Base-by-base conservation (phyloP, 148 eudicot species). In the Camellia lanceoleosa region DNA sequence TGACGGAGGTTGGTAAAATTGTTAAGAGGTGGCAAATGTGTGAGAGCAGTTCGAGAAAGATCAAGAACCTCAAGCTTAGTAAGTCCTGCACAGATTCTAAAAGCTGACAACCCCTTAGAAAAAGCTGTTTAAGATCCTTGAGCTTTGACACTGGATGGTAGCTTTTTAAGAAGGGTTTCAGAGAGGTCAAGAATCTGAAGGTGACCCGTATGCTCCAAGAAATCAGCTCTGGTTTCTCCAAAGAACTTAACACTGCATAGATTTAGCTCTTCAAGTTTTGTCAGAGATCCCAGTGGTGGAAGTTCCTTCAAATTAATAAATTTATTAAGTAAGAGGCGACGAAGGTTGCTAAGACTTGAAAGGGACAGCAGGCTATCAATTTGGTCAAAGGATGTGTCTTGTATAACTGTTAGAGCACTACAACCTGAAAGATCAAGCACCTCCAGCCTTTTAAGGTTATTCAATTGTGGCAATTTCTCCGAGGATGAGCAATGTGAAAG, bases 101-200 rank as follows among this genome's bases (percentile, higher is more conserved):
- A 75, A 30, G 18, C 1, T 56, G n/a, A 67, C 89, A 84, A 61
- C 70, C 80, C 56, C 73, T 64, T 14, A 86, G 78, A 46, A 6
- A 16, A 66, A 84, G 83, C 64, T 68, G 18, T 10, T 3, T 16
- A 43, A 87, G 85, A 71, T 47, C 80, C 74, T 19, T 20, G 69
- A 87, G 85, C 5, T 69, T 73, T 66, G 80, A 79, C 55, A 84
- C n/a, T 59, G 77, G 76, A 54, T 56, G 87, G 87, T 69, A 87
- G 58, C 55, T 64, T 1, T 30, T 56, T 30, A 56, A 84, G 20
- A 6, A 3, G 23, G 30, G 85, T 84, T 3, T 82, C 79, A 19
- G 85, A 85, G 10, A 82, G 82, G 81, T 85, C 79, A n/a, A 82
- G 81, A 60, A 73, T 77, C 46, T 15, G 69, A 77, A 87, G 85